Evolutionary conservation across 768 basidiomycete genomes (phyloP).

Genomic region (Dioszegia crocea): DNA sequence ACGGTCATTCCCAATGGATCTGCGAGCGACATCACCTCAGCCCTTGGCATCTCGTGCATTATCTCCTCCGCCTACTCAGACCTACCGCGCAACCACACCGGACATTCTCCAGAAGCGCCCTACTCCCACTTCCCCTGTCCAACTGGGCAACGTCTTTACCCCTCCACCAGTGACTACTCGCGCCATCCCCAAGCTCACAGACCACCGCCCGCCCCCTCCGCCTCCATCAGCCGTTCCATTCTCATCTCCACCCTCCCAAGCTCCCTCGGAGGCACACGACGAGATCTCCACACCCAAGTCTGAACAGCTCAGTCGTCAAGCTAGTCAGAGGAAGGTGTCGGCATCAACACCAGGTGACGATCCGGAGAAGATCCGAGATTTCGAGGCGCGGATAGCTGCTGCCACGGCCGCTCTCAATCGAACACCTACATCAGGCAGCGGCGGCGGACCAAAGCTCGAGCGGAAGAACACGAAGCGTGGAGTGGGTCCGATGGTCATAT

Average conservation of each 20-base stretch:
- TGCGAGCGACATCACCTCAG: neutral
- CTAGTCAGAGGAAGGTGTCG: neutral
- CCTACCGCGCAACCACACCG: constrained; percentile 2
- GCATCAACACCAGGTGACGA: constrained; percentile 12
- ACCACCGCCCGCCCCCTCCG: neutral
- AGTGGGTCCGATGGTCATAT: constrained; percentile 29
- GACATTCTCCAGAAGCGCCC: neutral
- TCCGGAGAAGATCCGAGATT: constrained; percentile 28
- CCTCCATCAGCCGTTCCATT: neutral
- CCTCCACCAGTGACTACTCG: neutral
- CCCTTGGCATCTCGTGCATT: neutral
- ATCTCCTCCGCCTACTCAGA: neutral
- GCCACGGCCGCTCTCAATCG: constrained; percentile 39
- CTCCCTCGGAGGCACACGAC: constrained; percentile 2
- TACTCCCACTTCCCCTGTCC: neutral
- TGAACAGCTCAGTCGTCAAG: neutral
- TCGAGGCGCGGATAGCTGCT: constrained; percentile 38
- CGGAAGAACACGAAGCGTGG: constrained; percentile 31
- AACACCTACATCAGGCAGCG: constrained; percentile 20
- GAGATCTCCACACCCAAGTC: neutral
- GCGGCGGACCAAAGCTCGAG: constrained; percentile 16
- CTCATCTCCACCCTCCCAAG: neutral
- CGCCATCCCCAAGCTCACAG: neutral
- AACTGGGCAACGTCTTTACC: neutral
- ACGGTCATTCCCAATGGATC: neutral